A percentile compares a stretch with the other conserved stretches of the same genome.
These are phyloP conservation scores for Colletotrichum simmondsii DNA, from an alignment of 2,329 filamentous ascomycete species.

Conservation along the genomic window DNA sequence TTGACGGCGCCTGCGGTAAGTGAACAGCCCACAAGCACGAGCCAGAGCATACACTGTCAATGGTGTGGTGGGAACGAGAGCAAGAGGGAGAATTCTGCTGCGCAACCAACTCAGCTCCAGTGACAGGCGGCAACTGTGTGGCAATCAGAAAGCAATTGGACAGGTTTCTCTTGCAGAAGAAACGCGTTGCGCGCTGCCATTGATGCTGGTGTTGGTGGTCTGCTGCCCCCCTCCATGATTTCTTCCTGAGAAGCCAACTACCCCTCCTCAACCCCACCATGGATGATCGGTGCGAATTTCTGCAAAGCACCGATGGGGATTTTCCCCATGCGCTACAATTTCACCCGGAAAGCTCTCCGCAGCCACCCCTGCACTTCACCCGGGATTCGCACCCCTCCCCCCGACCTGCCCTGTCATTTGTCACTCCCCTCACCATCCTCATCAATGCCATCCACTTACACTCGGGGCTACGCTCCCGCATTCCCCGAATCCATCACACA, in stretches of 20 bases:
- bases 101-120: not conserved
- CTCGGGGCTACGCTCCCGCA: conserved; percentile 1
- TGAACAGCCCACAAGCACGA: conserved; percentile 32
- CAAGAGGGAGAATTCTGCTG: not conserved
- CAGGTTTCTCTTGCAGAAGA: not conserved
- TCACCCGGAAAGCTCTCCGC: conserved; percentile 31
- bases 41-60: not conserved
- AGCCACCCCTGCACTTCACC: conserved; percentile 5
- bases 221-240: conserved; percentile 17
- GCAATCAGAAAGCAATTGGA: not conserved
- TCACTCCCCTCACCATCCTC: not conserved
- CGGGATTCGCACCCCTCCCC: conserved; percentile 4
- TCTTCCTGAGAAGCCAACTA: conserved; percentile 10
- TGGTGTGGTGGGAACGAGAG: not conserved
- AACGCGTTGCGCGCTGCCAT: not conserved
- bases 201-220: not conserved
- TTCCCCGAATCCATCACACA: conserved; percentile 9
- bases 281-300: conserved; percentile 20
- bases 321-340: conserved; percentile 19
- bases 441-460: conserved; percentile 13
- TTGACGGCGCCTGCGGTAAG: conserved; percentile 71
- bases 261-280: conserved; percentile 36
- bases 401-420: not conserved
- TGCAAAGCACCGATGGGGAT: not conserved
- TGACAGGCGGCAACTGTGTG: not conserved